Evolutionary conservation across 2,329 filamentous ascomycete species (phyloP).

Genomic region (Diaporthe helianthi): DNA sequence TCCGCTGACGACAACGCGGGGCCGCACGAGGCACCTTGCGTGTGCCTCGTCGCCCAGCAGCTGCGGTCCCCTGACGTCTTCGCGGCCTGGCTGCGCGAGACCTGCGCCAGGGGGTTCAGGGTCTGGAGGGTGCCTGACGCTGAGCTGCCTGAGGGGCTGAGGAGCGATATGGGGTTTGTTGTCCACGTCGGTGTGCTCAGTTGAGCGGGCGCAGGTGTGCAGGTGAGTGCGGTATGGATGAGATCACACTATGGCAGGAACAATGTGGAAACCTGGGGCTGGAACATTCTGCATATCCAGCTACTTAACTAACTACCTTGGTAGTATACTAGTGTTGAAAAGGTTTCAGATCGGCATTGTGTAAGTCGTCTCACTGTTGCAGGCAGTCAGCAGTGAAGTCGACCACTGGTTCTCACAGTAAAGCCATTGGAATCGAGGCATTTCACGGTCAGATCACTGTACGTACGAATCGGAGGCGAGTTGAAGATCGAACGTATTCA

Average conservation of each 20-base stretch:
- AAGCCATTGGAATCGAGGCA: neutral
- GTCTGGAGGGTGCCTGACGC: constrained; percentile 79
- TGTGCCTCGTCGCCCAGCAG: constrained; percentile 89
- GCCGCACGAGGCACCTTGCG: constrained; percentile 56
- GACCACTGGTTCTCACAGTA: too few species aligned
- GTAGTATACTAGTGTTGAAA: too few species aligned
- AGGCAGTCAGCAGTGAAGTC: neutral
- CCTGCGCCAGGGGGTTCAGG: constrained; percentile 66
- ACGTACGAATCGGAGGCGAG: too few species aligned
- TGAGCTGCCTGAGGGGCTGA: constrained; percentile 64
- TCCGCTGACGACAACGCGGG: constrained; percentile 31
- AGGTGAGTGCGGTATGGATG: too few species aligned
- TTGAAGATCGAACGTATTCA: neutral
- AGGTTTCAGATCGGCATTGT: too few species aligned
- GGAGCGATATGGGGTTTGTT: constrained; percentile 75
- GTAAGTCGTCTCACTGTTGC: too few species aligned
- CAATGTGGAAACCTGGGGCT: neutral
- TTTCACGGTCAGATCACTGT: neutral
- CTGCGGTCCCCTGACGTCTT: constrained; percentile 86
- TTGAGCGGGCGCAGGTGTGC: neutral
- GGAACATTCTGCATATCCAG: neutral
- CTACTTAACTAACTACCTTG: too few species aligned
- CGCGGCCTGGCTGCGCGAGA: constrained; percentile 77
- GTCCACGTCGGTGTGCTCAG: constrained; percentile 77
- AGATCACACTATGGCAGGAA: neutral